Base-by-base conservation (phyloP, 2,329 filamentous ascomycete species). In the Falciphora oryzae region DNA sequence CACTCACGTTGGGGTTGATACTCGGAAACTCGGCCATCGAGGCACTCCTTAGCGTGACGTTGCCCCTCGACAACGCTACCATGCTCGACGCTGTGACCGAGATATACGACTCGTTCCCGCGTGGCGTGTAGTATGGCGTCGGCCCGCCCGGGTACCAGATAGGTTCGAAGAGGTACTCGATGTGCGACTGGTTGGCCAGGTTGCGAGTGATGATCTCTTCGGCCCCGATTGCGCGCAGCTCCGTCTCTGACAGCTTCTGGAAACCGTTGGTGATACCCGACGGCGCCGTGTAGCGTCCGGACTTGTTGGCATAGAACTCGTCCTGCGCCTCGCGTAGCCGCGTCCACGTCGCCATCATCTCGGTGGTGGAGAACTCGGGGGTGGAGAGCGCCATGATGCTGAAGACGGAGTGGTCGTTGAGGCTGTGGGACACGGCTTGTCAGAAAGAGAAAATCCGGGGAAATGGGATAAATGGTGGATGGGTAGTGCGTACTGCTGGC, bases 401-500 rank as follows among this genome's bases (percentile, higher is more conserved):
- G 65, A 71, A 72, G 28, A 72, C 68, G 38, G 68, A 71, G 66
- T 72, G 71, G 38, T 72, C 71, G 61, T 70, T 71, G 16, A 72
- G 67, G 38, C 70, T 71, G 57, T 4, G 28, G 28, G 28, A n/a
- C n/a, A 25, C 5, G 35, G 25, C n/a, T 2, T 29, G 57, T 58
- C 10, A 58, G 57, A 10, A 58, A 27, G 3, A 16, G 25, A 2
- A 22, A 58, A 8, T 29, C 57, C 11, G 11, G 3, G 56, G 3
- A 10, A 1, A 18, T 16, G 25, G 1, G 5, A 4, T 7, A 3
- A 8, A 53, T 8, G 10, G 2, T 4, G 10, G 3, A n/a, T 11
- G 8, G 22, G 44, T 6, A 22, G 28, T 14, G 6, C 57, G 5
- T 58, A 58, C 57, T 63, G 62, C 65, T 81, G 82, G 6, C 88